Evolutionary conservation across 176 grass and related monocot genomes (phyloP).

Genomic region (Typha latifolia): DNA sequence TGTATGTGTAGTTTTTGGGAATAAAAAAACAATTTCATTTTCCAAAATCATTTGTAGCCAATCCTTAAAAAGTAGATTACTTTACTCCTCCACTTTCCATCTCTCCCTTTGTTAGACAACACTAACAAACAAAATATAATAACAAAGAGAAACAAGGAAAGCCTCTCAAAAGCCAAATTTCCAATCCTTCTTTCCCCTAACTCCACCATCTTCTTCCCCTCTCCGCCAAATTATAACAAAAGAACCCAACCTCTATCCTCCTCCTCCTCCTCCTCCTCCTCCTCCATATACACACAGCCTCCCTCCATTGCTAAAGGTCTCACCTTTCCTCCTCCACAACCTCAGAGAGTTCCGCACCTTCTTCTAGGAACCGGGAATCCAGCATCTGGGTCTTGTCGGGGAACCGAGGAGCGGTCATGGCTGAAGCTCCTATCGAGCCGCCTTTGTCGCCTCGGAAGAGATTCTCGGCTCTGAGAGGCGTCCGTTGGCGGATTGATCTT

Average conservation of each 20-base stretch:
- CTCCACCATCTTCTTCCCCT: too few species aligned
- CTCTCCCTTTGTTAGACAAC: too few species aligned
- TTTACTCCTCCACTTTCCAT: too few species aligned
- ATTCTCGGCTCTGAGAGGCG: constrained; percentile 52
- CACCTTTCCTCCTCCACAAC: constrained; percentile 3
- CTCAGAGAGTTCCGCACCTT: neutral
- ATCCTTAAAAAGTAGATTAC: too few species aligned
- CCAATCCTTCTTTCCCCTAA: too few species aligned
- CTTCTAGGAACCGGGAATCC: neutral
- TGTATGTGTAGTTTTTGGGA: too few species aligned
- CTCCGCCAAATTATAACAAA: too few species aligned
- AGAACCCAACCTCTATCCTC: neutral
- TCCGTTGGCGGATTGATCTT: constrained; percentile 90
- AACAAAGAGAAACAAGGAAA: too few species aligned
- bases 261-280: neutral
- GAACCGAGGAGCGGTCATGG: constrained; percentile 21
- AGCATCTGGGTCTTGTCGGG: neutral
- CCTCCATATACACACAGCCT: neutral
- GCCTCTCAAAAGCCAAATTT: too few species aligned
- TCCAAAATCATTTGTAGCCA: too few species aligned
- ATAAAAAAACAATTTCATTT: too few species aligned
- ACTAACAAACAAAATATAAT: too few species aligned
- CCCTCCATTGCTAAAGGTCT: constrained; percentile 2
- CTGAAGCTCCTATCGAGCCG: constrained; percentile 14
- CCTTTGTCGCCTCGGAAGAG: constrained; percentile 10